Evolutionary conservation across 495 filamentous ascomycete species (phyloP).

Genomic region (Staphylotrichum longicolle): DNA sequence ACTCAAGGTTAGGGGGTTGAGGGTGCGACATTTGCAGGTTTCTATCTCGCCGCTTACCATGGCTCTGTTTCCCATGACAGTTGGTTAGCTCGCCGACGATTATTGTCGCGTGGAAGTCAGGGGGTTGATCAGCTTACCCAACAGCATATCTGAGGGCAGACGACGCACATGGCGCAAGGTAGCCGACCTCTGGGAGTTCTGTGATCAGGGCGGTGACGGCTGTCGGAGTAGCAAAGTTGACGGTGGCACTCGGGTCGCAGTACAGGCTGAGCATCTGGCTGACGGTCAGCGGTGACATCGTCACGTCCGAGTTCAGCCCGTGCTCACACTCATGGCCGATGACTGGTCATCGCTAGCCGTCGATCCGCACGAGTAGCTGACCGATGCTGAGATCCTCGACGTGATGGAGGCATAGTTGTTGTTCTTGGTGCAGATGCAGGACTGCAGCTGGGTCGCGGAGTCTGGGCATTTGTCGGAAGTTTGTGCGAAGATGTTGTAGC

Average conservation of each 20-base stretch:
- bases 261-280: slow-evolving; percentile 39
- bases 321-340: slow-evolving; percentile 40
- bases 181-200: slow-evolving; percentile 42
- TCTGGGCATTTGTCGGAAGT: slow-evolving; percentile 44
- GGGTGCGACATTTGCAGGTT: not conserved
- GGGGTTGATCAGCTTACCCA: slow-evolving; percentile 28
- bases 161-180: slow-evolving; percentile 47
- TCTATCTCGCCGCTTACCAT: slow-evolving; percentile 30
- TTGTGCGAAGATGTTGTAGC: slow-evolving; percentile 40
- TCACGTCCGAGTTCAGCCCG: not conserved
- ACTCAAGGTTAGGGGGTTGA: not conserved
- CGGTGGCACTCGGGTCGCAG: slow-evolving; percentile 42
- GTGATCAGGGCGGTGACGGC: slow-evolving; percentile 46
- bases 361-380: slow-evolving; percentile 43
- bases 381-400: slow-evolving; percentile 35
- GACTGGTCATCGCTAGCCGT: slow-evolving; percentile 47
- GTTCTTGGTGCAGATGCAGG: slow-evolving; percentile 51
- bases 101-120: too few species aligned
- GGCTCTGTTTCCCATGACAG: slow-evolving; percentile 22
- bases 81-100: too few species aligned
- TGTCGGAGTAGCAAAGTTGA: slow-evolving; percentile 39
- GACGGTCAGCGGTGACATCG: slow-evolving; percentile 7
- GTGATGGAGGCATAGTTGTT: slow-evolving; percentile 43
- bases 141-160: slow-evolving; percentile 42
- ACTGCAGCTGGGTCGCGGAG: slow-evolving; percentile 41